Evolutionary conservation across 2,329 filamentous ascomycete species (phyloP).

Genomic region (Mycocentrospora acerina): DNA sequence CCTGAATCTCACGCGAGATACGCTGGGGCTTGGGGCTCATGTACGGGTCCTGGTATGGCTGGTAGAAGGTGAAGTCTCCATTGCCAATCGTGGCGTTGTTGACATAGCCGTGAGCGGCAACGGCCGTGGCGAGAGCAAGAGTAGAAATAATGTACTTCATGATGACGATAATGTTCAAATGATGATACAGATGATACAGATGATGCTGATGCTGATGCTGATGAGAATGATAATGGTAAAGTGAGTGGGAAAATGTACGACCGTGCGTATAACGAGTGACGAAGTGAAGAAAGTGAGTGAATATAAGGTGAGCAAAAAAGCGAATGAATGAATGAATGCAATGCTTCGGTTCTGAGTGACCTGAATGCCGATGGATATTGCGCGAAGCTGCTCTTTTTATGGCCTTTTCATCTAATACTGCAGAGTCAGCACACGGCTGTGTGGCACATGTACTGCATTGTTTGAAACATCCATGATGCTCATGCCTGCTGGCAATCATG

Average conservation of each 20-base stretch:
- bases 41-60: constrained; percentile 40
- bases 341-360: constrained; percentile 19
- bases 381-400: constrained; percentile 15
- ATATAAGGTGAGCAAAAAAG: constrained; percentile 13
- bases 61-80: constrained; percentile 37
- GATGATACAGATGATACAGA: no score
- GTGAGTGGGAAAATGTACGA: constrained; percentile 9
- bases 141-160: constrained; percentile 38
- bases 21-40: constrained; percentile 45
- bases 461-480: constrained; percentile 22
- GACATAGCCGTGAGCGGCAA: constrained; percentile 40
- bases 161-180: constrained; percentile 11
- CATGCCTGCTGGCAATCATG: constrained; percentile 26
- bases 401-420: constrained; percentile 15
- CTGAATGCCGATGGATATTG: constrained; percentile 23
- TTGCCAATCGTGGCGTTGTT: constrained; percentile 38
- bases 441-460: constrained; percentile 14
- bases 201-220: no score
- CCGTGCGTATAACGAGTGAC: constrained; percentile 8
- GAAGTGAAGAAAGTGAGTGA: constrained; percentile 11
- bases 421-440: constrained; percentile 14
- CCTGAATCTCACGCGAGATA: constrained; percentile 60
- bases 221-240: no score
- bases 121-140: constrained; percentile 30
- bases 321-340: constrained; percentile 17